Percentiles rank a stretch among this genome's conserved stretches.
These are phyloP conservation scores for Scedosporium minutisporum DNA, from an alignment of 2,329 filamentous ascomycete genomes.

Conservation along the genomic window DNA sequence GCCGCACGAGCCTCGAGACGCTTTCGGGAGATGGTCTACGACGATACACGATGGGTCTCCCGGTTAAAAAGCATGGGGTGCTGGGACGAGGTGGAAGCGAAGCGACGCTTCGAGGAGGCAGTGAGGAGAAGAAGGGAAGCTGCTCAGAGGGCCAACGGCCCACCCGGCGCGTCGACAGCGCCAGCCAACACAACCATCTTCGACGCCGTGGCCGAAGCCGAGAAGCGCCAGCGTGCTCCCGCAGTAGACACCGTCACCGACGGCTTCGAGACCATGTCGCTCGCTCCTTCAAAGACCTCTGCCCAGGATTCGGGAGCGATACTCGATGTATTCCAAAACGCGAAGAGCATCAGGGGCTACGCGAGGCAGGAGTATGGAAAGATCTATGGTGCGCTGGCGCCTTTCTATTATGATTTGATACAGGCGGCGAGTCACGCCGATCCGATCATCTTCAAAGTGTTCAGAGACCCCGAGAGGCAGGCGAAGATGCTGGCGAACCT, in stretches of 20 bases:
- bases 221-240: conserved; percentile 22
- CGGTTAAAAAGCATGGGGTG: conserved; percentile 77
- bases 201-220: conserved; percentile 58
- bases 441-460: conserved; percentile 76
- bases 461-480: conserved; percentile 80
- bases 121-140: conserved; percentile 53
- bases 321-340: conserved; percentile 58
- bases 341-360: conserved; percentile 70
- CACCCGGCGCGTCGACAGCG: conserved; percentile 12
- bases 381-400: conserved; percentile 77
- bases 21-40: conserved; percentile 96
- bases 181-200: conserved; percentile 50
- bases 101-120: conserved; percentile 67
- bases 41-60: conserved; percentile 90
- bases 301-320: conserved; percentile 42
- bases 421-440: conserved; percentile 65
- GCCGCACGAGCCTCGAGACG: conserved; percentile 78
- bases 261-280: conserved; percentile 73
- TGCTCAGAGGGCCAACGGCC: conserved; percentile 18
- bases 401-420: conserved; percentile 79
- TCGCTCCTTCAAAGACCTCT: conserved; percentile 15
- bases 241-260: conserved; percentile 27
- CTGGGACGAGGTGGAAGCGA: conserved; percentile 85
- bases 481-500: conserved; percentile 82
- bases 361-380: conserved; percentile 87